Evolutionary conservation across 306 rosid species (phyloP).

Genomic region (Lagenaria siceraria): DNA sequence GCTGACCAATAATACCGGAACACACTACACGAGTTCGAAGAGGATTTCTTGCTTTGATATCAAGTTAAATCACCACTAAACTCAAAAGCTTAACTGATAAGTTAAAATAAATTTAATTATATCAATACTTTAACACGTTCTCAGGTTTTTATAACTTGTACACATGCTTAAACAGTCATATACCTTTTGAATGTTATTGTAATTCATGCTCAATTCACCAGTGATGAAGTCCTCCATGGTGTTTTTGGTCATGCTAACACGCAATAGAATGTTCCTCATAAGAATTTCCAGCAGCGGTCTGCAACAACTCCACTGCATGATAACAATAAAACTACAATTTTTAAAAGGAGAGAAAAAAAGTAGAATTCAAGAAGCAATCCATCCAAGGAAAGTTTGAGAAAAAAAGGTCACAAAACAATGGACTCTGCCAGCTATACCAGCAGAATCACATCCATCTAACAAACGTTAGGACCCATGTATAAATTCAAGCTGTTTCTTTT

Average conservation of each 20-base stretch:
- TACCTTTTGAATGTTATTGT: conserved; percentile 84
- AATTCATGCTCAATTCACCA: conserved; percentile 54
- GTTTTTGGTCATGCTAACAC: conserved; percentile 27
- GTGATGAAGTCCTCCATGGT: conserved; percentile 38
- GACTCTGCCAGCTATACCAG: background rate
- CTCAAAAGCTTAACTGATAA: background rate
- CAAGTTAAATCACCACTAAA: background rate
- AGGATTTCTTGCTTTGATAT: background rate
- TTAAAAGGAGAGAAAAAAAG: background rate
- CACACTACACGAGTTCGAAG: background rate
- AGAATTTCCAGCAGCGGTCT: conserved; percentile 76
- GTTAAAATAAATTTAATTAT: too few species aligned
- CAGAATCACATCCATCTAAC: background rate
- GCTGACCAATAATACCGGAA: background rate
- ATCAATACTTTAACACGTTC: background rate
- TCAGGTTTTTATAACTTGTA: background rate
- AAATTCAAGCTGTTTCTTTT: background rate
- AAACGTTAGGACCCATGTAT: background rate
- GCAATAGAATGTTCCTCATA: conserved; percentile 44
- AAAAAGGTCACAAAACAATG: background rate
- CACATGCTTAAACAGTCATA: background rate
- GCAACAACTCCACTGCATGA: conserved; percentile 67
- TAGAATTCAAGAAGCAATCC: background rate
- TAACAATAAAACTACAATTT: background rate
- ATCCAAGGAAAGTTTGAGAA: background rate